These are phyloP conservation scores for Amanita rubescens DNA, from an alignment of 768 basidiomycete species.

Conservation along the genomic window DNA sequence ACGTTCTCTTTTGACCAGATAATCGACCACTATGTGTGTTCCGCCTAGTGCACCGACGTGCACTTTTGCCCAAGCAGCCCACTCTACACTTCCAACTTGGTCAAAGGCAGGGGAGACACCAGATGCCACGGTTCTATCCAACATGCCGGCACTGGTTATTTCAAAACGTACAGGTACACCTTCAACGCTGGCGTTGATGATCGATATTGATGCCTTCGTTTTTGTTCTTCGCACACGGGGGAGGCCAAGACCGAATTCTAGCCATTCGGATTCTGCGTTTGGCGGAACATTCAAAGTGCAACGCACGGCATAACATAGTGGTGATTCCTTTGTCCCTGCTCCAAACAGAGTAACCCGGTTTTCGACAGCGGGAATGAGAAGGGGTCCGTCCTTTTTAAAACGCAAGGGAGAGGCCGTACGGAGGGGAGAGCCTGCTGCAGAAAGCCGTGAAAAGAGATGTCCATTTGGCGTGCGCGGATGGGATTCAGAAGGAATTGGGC, in stretches of 20 bases:
- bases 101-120: conserved; percentile 38
- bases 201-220: conserved; percentile 20
- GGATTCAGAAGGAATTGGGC: conserved; percentile 8
- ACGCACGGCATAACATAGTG: conserved; percentile 53
- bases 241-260: conserved; percentile 62
- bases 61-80: conserved; percentile 61
- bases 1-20: conserved; percentile 40
- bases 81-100: conserved; percentile 46
- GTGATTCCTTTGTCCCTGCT: conserved; percentile 19
- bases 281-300: conserved; percentile 48
- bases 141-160: conserved; percentile 34
- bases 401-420: conserved; percentile 20
- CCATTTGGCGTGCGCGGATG: conserved; percentile 31
- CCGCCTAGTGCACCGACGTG: conserved; percentile 45
- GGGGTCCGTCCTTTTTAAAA: conserved; percentile 43
- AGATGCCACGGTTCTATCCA: conserved; percentile 25
- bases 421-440: conserved; percentile 19
- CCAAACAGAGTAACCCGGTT: conserved; percentile 48
- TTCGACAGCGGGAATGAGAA: conserved; percentile 54
- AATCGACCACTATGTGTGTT: conserved; percentile 53
- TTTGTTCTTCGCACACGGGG: conserved; percentile 25
- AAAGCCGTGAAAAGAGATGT: conserved; percentile 19
- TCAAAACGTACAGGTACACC: conserved; percentile 60
- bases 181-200: conserved; percentile 55
- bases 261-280: conserved; percentile 58